Base-by-base conservation (phyloP, 2,329 filamentous ascomycete genomes). In the Ceratocystis variospora region DNA sequence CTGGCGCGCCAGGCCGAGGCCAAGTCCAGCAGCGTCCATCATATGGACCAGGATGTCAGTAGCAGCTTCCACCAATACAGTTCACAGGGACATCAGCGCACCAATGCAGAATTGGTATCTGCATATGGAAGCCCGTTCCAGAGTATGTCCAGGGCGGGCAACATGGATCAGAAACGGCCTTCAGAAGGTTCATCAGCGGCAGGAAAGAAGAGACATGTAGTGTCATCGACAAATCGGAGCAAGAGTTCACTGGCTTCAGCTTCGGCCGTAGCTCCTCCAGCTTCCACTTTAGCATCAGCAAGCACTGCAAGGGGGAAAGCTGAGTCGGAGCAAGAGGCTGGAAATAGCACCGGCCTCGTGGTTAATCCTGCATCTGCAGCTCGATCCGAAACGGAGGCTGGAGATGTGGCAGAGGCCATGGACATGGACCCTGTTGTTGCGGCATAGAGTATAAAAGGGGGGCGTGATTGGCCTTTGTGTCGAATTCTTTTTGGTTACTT, bases 1-100 rank as follows among this genome's bases (percentile, higher is more conserved):
- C 76, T 81, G 70, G 81, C 74, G 69, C 80, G 80, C 63, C 78
- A 80, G 63, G 75, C 76, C 41, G 79, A 81, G 61, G 78, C 77
- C 61, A 80, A 79, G 69, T 77, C 76, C 8, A 75, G 61, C 33
- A 67, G 45, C 17, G 65, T 33, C 3, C 61, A 67, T 37, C 59
- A 66, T 41, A 67, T 67, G 48, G 65, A 67, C 6, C 64, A 66
- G 17, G 28, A 61, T 12, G 22, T 28, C 5, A 25, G 61, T 17
- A 25, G 45, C 31, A 66, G 19, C 55, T 66, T 61, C 63, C 63
- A 64, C 25, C 33, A 59, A 12, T 57, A 55, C 48, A 45, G 31
- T 15, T 5, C 53, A 8, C 53, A 57, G 28, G 63, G 50, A 41
- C 63, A 41, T 19, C 53, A 48, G 37, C 63, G 50, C 22, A 15